Conservation (phyloP, 1,284 basidiomycete genomes). For the Sutorius eximius region DNA sequence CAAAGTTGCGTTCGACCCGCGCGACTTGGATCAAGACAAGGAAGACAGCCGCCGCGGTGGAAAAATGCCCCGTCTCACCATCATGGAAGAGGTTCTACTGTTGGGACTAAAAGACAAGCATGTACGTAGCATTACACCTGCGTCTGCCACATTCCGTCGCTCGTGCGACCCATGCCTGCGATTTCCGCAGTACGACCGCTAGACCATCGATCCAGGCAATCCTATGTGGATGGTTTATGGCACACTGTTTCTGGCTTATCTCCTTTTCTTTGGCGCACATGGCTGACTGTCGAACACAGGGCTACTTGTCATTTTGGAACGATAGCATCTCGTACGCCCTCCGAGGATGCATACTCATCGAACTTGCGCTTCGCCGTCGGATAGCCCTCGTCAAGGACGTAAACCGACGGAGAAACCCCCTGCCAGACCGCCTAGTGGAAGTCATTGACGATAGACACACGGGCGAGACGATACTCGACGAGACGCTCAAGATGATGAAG, state of each 20-base stretch:
- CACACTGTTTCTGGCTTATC: not conserved
- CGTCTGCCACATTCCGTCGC: constrained; percentile 1
- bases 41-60: constrained; percentile 70
- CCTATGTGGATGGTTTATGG: constrained; percentile 6
- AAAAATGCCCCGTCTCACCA: constrained; percentile 82
- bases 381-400: constrained; percentile 89
- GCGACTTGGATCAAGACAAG: constrained; percentile 80
- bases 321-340: constrained; percentile 97
- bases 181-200: constrained; percentile 24
- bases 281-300: constrained; percentile 54
- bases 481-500: constrained; percentile 95
- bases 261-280: constrained; percentile 27
- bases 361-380: constrained; percentile 86
- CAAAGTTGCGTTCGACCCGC: constrained; percentile 92
- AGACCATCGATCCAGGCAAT: not conserved
- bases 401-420: constrained; percentile 70
- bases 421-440: constrained; percentile 85
- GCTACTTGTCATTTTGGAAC: constrained; percentile 96
- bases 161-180: constrained; percentile 7
- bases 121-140: constrained; percentile 43
- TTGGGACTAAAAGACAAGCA: constrained; percentile 91
- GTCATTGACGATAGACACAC: constrained; percentile 90
- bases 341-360: constrained; percentile 91
- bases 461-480: constrained; percentile 93
- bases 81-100: constrained; percentile 96